Base-by-base conservation (phyloP, 164 flowering plant genomes). In the Magnolia sinica region DNA sequence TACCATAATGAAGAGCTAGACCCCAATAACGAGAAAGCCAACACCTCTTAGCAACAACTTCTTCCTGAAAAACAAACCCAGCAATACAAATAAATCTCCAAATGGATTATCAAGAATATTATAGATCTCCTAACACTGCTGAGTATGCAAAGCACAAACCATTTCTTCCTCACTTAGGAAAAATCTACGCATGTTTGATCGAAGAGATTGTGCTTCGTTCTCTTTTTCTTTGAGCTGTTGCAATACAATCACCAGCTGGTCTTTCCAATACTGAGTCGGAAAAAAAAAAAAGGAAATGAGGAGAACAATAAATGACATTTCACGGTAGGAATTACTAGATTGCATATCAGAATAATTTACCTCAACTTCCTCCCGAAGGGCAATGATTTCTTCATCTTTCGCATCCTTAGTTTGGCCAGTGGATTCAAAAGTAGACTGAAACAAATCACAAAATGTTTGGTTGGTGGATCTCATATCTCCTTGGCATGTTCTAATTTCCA, bases 21-120 rank as follows among this genome's bases (percentile, higher is more conserved):
- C 94, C 91, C 99, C 99, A 96, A 81, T 94, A 93, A 52, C 99
- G 98, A 86, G 98, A 92, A 82, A 96, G 97, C 99, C 99, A 96
- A 81, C 99, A 96, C 78, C 99, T 91, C 88, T 94, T 96, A 68
- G 94, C 88, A 78, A 96, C 99, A 81, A 96, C 98, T 83, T 96
- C 99, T 86, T 96, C 99, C 99, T 96, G 79, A 68, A 81, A 85
- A 18, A 19, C 16, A 76, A 23, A 77, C 52, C n/a, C 52, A 74
- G 18, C 4, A 74, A 73, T 49, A 64, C 29, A 67, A 50, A 73
- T 63, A 75, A 70, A 70, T 13, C 64, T 58, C 61, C n/a, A 70
- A 67, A 64, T 73, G 49, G 23, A 23, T 63, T 55, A 51, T 31
- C 72, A 61, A 63, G 66, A 18, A 72, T 68, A 22, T 18, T 37